phyloP scores from a whole-genome alignment of 2,329 filamentous ascomycete genomes.

The Setomelanomma holmii region DNA sequence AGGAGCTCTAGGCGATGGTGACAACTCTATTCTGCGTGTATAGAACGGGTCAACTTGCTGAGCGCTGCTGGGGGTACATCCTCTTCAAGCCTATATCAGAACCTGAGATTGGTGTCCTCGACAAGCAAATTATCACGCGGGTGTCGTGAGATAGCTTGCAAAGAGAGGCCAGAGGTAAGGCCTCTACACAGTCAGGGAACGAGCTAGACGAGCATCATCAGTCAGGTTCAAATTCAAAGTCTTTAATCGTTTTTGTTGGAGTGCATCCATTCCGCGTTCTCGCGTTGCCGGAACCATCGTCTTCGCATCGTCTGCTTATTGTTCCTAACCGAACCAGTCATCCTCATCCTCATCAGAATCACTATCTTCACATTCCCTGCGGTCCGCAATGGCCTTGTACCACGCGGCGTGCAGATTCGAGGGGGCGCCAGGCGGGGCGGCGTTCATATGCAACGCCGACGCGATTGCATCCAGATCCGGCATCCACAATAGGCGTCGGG shows the following conservation, averaged over 20 bases:
- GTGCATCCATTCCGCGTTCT: not conserved
- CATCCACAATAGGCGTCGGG: not conserved
- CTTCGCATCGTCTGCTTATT: not conserved
- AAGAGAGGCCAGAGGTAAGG: too few species aligned
- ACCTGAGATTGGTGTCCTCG: too few species aligned
- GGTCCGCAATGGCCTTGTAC: not conserved
- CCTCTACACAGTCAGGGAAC: too few species aligned
- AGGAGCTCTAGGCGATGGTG: too few species aligned
- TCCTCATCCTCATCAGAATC: not conserved
- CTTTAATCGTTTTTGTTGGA: not conserved
- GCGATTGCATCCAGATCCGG: not conserved
- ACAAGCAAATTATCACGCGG: too few species aligned
- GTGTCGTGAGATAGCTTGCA: too few species aligned
- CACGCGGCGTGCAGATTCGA: not conserved
- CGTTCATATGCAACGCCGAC: not conserved
- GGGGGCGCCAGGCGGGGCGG: not conserved
- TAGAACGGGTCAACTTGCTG: too few species aligned
- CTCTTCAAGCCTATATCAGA: too few species aligned
- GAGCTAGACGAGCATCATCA: too few species aligned
- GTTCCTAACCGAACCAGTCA: not conserved
- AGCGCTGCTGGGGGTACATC: too few species aligned
- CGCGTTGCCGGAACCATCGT: not conserved
- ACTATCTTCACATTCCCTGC: not conserved
- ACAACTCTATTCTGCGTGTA: not conserved
- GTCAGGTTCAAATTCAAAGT: not conserved